Evolutionary conservation across 148 eudicot genomes (phyloP), one percentile per base, ranked within the genome.

Genomic region (Polygonum aviculare): DNA sequence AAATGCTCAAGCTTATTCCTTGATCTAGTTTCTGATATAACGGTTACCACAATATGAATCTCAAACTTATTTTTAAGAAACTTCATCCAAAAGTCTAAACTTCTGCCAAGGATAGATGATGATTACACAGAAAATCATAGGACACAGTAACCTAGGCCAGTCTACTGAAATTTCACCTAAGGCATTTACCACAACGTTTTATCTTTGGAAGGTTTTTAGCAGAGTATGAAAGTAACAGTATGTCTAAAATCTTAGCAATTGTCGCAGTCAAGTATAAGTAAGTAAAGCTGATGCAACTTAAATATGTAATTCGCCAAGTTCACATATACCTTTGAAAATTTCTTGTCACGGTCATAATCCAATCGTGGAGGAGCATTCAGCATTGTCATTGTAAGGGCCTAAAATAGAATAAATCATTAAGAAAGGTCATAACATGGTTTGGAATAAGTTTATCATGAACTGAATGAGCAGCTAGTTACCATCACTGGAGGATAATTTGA

Each of bases 401-500:
- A 75, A 52, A 77, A 7, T 47, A 47, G 59, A 75, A 40, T 38
- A 78, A 36, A 12, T 31, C 44, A 77, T 67, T 21, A 22, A 73
- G 14, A 51, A 78, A 33, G 47, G 38, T 16, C 40, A 12, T 67
- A 12, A 11, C 5, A 67, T 1, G 7, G 21, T 36, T 67, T 36
- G 41, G n/a, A 4, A 36, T 67, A 67, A 67, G 44, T 18, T 67
- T 67, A 44, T 36, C 44, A 67, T 36, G 44, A 16, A 52, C 5
- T 69, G 45, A 47, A 26, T 59, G 59, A 74, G 65, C 47, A 73
- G n/a, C 18, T 40, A 45, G 15, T 35, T 76, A 93, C 99, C 97
- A 93, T 96, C 99, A 96, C 91, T 35, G 99, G 99, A 84, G 99
- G 99, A 78, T 91, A 96, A 78, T 93, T 96, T 39, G 99, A 96